Conservation (phyloP, 306 rosid species). For the Rubus idaeus region DNA sequence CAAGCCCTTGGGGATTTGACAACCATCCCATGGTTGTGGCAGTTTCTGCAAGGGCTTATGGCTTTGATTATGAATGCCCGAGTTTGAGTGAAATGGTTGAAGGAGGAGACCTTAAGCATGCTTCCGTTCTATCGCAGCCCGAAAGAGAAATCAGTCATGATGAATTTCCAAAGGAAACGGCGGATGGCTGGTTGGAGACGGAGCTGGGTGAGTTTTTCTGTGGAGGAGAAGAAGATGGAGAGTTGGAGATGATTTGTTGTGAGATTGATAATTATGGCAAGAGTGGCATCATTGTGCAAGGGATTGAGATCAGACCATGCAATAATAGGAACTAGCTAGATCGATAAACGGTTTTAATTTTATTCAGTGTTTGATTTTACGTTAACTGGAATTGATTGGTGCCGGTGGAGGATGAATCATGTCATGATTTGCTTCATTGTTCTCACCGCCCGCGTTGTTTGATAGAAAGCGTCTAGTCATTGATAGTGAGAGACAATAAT, state of each 20-base stretch:
- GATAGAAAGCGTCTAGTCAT: too few relatives aligned
- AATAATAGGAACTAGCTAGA: neutral
- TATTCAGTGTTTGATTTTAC: too few relatives aligned
- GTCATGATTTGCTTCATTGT: too few relatives aligned
- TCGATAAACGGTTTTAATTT: neutral
- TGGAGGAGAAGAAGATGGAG: constrained; percentile 29
- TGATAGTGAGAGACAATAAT: too few relatives aligned
- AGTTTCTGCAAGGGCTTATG: neutral
- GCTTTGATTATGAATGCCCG: neutral
- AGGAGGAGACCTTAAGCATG: neutral
- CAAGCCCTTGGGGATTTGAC: neutral
- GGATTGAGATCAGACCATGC: neutral
- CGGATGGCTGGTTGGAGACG: constrained; percentile 61
- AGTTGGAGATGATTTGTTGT: constrained; percentile 39
- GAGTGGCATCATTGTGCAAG: constrained; percentile 46
- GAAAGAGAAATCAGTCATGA: neutral
- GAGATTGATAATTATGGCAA: constrained; percentile 40
- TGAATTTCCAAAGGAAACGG: constrained; percentile 33
- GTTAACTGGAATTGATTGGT: too few relatives aligned
- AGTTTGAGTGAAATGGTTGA: neutral
- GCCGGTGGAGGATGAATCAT: too few relatives aligned
- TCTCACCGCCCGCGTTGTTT: too few relatives aligned
- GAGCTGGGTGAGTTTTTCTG: constrained; percentile 56
- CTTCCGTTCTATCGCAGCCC: constrained; percentile 30
- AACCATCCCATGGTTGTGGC: neutral